Evolutionary conservation across 106 monocot genomes (phyloP).

Genomic region (Dactylorhiza incarnata): DNA sequence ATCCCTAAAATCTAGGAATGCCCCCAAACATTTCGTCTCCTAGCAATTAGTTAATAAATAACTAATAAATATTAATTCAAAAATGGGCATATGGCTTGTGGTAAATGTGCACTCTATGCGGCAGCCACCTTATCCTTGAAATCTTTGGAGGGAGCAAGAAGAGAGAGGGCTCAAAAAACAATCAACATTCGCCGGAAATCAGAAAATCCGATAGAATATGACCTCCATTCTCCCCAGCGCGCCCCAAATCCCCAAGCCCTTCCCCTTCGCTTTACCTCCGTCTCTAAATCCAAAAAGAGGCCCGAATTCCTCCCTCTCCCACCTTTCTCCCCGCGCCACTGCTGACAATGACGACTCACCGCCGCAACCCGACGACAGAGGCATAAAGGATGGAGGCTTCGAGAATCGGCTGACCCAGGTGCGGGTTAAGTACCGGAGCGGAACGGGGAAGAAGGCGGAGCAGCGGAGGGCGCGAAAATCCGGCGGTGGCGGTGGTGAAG

Average conservation of each 20-base stretch:
- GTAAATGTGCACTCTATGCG: too few relatives aligned
- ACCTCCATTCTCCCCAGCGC: conserved; percentile 8
- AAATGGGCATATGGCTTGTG: too few relatives aligned
- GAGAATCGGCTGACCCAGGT: conserved; percentile 49
- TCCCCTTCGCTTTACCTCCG: conserved; percentile 16
- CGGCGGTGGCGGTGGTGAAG: background rate
- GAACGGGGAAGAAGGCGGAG: conserved; percentile 78
- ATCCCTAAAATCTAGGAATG: too few relatives aligned
- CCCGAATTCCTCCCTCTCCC: conserved; percentile 2
- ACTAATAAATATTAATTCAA: too few relatives aligned
- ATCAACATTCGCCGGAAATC: background rate
- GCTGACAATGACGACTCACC: conserved; percentile 1
- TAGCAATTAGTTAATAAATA: too few relatives aligned
- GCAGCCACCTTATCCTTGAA: background rate
- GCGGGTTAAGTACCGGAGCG: conserved; percentile 75
- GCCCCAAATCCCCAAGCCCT: conserved; percentile 30
- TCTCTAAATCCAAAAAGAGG: background rate
- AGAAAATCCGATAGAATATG: background rate
- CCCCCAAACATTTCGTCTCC: too few relatives aligned
- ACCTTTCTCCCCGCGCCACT: background rate
- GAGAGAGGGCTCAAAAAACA: background rate
- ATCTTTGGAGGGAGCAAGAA: background rate
- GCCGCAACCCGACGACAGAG: background rate
- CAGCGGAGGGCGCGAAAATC: conserved; percentile 41
- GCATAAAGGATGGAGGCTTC: conserved; percentile 26